phyloP scores from a whole-genome alignment of 768 basidiomycete genomes.

The Suillus variegatus region DNA sequence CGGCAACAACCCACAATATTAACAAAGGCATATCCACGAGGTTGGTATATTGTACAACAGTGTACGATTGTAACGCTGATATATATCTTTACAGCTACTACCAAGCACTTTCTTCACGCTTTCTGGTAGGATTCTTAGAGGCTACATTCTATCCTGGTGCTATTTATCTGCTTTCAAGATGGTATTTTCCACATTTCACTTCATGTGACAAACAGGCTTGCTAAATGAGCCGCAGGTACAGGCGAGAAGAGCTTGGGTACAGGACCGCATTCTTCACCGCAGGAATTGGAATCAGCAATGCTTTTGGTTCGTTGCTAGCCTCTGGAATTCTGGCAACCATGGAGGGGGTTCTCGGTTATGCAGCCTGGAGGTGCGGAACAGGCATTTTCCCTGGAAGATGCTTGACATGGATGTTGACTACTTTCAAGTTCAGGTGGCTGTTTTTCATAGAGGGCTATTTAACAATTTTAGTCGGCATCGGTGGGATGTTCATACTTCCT shows the following conservation, averaged over 20 bases:
- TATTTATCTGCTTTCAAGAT: slow-evolving; percentile 65
- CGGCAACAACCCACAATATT: neutral
- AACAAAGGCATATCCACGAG: slow-evolving; percentile 38
- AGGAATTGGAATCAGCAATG: slow-evolving; percentile 73
- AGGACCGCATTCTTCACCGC: slow-evolving; percentile 69
- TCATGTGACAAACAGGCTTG: neutral
- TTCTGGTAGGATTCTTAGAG: slow-evolving; percentile 68
- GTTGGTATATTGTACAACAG: neutral
- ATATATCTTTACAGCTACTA: slow-evolving; percentile 42
- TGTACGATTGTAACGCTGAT: slow-evolving; percentile 1
- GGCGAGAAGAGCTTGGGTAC: slow-evolving; percentile 62
- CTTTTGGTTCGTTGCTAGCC: slow-evolving; percentile 75
- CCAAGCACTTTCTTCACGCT: slow-evolving; percentile 61
- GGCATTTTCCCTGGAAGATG: neutral
- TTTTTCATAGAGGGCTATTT: slow-evolving; percentile 64
- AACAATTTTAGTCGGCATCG: slow-evolving; percentile 49
- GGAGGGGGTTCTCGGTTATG: slow-evolving; percentile 63
- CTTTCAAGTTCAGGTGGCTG: slow-evolving; percentile 62
- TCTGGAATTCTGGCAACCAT: slow-evolving; percentile 68
- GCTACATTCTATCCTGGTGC: slow-evolving; percentile 68
- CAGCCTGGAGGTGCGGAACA: slow-evolving; percentile 63
- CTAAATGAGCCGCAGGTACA: slow-evolving; percentile 48
- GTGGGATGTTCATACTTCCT: slow-evolving; percentile 63
- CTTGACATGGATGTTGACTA: neutral
- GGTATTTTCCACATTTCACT: slow-evolving; percentile 31